A percentile compares a stretch with the other conserved stretches of the same genome.
phyloP scores from a whole-genome alignment of 108 stramenopile genomes.

The Cyclotella sp. region DNA sequence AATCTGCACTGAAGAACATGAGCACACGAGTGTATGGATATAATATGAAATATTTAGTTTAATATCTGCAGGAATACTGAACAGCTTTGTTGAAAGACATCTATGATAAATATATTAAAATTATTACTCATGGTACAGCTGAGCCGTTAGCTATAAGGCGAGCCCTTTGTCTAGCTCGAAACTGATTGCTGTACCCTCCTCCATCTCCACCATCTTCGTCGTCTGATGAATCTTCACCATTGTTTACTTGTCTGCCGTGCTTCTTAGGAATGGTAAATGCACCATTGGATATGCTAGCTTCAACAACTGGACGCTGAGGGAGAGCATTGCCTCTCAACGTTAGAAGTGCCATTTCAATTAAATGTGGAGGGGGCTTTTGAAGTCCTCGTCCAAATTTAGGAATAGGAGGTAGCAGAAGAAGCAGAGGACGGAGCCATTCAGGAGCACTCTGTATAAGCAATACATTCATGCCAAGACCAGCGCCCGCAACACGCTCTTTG shows the following conservation, averaged over 20 bases:
- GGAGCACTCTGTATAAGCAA: constrained; percentile 75
- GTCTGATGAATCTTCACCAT: constrained; percentile 71
- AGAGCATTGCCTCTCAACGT: constrained; percentile 66
- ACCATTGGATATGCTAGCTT: constrained; percentile 33
- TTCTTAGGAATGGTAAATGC: constrained; percentile 21
- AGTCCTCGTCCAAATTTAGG: constrained; percentile 69
- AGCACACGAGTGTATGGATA: too few relatives aligned
- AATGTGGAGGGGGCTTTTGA: constrained; percentile 81
- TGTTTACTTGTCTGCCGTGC: constrained; percentile 41
- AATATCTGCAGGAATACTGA: background rate
- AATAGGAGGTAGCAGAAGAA: constrained; percentile 71
- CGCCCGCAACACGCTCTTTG: constrained; percentile 60
- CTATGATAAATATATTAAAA: background rate
- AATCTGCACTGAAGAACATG: too few relatives aligned
- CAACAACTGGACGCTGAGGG: constrained; percentile 72
- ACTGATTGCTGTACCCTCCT: constrained; percentile 79
- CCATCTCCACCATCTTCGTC: constrained; percentile 58
- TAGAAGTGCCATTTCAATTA: constrained; percentile 79
- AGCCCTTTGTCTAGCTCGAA: constrained; percentile 79
- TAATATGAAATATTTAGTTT: background rate
- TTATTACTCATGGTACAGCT: constrained; percentile 3
- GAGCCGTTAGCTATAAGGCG: constrained; percentile 28
- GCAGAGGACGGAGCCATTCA: constrained; percentile 81
- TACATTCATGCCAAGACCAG: constrained; percentile 52
- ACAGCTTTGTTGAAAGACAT: background rate